Percentiles rank a stretch among this genome's conserved stretches.
Conservation (phyloP, 2,329 filamentous ascomycete species). For the Colletotrichum camelliae region DNA sequence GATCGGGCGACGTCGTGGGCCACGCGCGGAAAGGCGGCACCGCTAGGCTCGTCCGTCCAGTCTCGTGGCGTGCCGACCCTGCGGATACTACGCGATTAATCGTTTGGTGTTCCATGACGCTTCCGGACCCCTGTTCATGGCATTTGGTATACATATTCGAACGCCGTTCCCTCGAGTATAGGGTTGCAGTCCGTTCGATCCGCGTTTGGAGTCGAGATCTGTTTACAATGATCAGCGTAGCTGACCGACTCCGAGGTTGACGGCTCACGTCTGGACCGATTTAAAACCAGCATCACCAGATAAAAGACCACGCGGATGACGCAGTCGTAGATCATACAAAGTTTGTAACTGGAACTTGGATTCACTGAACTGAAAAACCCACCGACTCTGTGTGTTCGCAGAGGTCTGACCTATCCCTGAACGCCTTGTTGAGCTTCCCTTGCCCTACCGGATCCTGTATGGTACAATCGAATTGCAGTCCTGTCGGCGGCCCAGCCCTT, state of each 20-base stretch:
- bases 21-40: slow-evolving; percentile 15
- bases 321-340: not conserved
- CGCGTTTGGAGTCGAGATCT: not conserved
- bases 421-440: slow-evolving; percentile 15
- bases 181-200: not conserved
- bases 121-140: not conserved
- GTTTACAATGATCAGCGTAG: not conserved
- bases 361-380: not conserved
- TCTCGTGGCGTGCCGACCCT: not conserved
- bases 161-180: not conserved
- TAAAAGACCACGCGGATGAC: not conserved
- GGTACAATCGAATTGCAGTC: slow-evolving; percentile 18
- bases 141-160: not conserved
- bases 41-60: slow-evolving; percentile 1
- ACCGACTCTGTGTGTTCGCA: not conserved
- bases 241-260: not conserved
- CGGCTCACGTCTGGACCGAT: not conserved
- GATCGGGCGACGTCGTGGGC: slow-evolving; percentile 18
- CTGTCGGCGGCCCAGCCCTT: not conserved
- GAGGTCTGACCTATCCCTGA: slow-evolving; percentile 13
- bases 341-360: not conserved
- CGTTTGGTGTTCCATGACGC: not conserved
- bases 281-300: not conserved
- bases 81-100: not conserved
- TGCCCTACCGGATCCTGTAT: slow-evolving; percentile 16